A percentile compares a stretch with the other conserved stretches of the same genome.
Evolutionary conservation across 345 rosid species (phyloP).

Genomic region (Microcos paniculata): DNA sequence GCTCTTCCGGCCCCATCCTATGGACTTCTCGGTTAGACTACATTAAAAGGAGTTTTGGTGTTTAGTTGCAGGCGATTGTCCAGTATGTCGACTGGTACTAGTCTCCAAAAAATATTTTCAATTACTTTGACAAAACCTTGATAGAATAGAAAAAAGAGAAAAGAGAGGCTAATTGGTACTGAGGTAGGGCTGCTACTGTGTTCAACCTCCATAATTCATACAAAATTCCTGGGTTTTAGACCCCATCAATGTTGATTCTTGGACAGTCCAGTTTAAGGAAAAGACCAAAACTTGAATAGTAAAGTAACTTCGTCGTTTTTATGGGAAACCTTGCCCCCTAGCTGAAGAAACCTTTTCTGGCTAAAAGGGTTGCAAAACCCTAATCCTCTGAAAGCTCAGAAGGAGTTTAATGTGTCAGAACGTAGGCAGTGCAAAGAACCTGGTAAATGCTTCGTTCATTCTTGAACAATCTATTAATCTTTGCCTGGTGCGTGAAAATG

Average conservation of each 20-base stretch:
- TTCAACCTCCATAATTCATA: neutral
- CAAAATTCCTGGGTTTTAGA: neutral
- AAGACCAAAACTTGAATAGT: neutral
- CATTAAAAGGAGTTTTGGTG: neutral
- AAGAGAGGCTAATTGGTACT: neutral
- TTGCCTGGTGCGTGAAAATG: too few relatives aligned
- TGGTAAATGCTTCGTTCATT: neutral
- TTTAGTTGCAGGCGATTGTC: neutral
- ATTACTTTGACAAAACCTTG: neutral
- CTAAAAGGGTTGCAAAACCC: neutral
- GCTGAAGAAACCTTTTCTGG: neutral
- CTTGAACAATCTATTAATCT: neutral
- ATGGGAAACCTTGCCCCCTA: neutral
- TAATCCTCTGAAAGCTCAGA: neutral
- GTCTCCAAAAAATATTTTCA: neutral
- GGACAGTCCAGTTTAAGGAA: neutral
- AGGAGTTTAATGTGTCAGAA: neutral
- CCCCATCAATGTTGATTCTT: neutral
- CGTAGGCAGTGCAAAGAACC: neutral
- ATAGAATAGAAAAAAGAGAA: neutral
- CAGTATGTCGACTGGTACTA: neutral
- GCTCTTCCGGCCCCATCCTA: conserved; percentile 14
- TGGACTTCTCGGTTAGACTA: neutral
- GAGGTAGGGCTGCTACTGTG: neutral
- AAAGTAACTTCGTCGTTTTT: neutral